Percentiles rank a stretch among this genome's conserved stretches.
Conservation (phyloP, 2,329 filamentous ascomycete genomes). For the Colletotrichum tropicicola region DNA sequence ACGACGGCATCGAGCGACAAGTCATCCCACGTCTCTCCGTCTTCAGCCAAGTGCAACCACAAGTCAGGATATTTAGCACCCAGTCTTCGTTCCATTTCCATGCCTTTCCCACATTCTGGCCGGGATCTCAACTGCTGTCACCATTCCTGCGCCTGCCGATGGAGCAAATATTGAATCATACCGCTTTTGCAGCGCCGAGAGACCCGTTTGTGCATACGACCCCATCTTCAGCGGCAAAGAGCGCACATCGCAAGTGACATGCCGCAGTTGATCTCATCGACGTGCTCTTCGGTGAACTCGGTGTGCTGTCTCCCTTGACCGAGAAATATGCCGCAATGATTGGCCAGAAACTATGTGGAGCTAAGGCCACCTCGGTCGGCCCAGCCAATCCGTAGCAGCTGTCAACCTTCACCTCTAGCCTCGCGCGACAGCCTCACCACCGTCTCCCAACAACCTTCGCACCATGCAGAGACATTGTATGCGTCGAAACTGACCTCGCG, state of each 20-base stretch:
- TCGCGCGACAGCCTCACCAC: slow-evolving; percentile 14
- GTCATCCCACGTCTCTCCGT: not conserved
- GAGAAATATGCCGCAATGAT: not conserved
- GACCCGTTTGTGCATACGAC: too few relatives aligned
- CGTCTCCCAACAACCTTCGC: not conserved
- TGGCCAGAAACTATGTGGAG: slow-evolving; percentile 5
- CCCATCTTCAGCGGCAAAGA: too few relatives aligned
- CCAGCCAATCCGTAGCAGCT: slow-evolving; percentile 22
- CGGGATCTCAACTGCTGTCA: not conserved
- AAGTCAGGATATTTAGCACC: not conserved
- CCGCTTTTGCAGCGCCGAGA: too few relatives aligned
- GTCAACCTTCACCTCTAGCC: slow-evolving; percentile 11
- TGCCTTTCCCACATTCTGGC: not conserved
- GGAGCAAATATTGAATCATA: too few relatives aligned
- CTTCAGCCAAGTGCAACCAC: not conserved
- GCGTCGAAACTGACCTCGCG: too few relatives aligned
- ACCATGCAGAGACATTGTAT: not conserved
- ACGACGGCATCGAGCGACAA: slow-evolving; percentile 3
- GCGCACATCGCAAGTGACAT: too few relatives aligned
- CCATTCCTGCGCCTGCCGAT: not conserved
- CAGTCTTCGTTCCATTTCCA: not conserved
- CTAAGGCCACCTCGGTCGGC: not conserved
- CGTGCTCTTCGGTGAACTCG: not conserved
- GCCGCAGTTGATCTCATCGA: not conserved
- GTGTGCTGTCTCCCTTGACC: not conserved